Evolutionary conservation across 148 eudicot genomes (phyloP).

Genomic region (Spergularia bocconei): DNA sequence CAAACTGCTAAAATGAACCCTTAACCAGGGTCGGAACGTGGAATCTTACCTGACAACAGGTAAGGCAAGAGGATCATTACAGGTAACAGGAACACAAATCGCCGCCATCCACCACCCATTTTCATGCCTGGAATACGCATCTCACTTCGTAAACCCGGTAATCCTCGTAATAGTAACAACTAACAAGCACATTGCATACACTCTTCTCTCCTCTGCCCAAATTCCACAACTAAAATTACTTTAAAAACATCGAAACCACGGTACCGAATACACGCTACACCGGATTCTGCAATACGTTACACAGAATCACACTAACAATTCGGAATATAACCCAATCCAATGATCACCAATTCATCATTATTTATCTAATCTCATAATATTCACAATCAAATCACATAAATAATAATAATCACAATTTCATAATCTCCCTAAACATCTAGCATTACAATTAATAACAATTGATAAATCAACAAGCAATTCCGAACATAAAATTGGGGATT

Average conservation of each 20-base stretch:
- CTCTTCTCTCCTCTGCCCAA: conserved; percentile 10
- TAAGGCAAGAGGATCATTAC: conserved; percentile 54
- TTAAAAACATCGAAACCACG: neutral
- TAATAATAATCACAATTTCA: neutral
- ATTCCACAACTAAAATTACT: neutral
- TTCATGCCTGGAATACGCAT: conserved; percentile 35
- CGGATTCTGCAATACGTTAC: no score
- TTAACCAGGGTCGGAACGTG: neutral
- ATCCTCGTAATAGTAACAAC: neutral
- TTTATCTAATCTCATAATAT: no score
- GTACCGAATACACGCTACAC: no score
- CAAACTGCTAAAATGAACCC: neutral
- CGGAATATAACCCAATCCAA: neutral
- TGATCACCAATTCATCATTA: neutral
- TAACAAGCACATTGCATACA: conserved; percentile 14
- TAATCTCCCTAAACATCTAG: neutral
- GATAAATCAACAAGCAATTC: neutral
- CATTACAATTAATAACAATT: neutral
- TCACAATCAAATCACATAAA: no score
- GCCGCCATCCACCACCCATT: conserved; percentile 57
- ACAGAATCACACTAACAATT: neutral
- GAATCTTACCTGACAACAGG: conserved; percentile 55
- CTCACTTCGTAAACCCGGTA: conserved; percentile 17
- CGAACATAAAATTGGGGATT: neutral
- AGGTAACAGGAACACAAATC: conserved; percentile 56